Evolutionary conservation across 441 rosid species (phyloP), one percentile per base, ranked within the genome.

Genomic region (Euphorbia corollata): DNA sequence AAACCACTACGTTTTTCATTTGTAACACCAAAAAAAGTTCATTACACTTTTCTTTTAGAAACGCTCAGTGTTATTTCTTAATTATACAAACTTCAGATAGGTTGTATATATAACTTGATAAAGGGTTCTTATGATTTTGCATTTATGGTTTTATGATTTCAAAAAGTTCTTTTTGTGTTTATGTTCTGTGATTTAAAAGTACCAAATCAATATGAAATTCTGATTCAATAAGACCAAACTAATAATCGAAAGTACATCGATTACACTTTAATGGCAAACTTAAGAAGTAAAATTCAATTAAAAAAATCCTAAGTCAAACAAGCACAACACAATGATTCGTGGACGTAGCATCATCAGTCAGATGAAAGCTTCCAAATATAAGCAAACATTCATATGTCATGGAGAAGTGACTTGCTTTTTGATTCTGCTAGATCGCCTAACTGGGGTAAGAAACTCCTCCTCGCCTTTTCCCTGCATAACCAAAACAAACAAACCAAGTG

Each of bases 371-470:
- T 23, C 73, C 65, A 23, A 41, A 41, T 8, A 41, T 3, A 41
- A 41, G 10, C 47, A 41, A 41, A 41, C 47, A 41, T 8, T 30
- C 2, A 32, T 20, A 30, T 41, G 77, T 85, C 86, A 82, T 27
- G 88, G 73, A 72, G 92, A 80, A 72, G 81, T 71, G 79, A 84
- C 82, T 62, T 77, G 81, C 65, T 72, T 83, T 74, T 82, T 78
- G 73, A 92, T 80, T 80, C 94, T 85, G 86, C 87, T 90, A 3
- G 98, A 92, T 27, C 98, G 88, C 75, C 97, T 80, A 59, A 88
- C 92, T 1, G 96, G 97, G 71, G 98, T 92, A 51, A 83, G 64
- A 60, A 77, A 71, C 72, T 72, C 82, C 38, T 85, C 91, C 8
- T 83, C 86, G 76, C 77, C 88, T 7, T 38, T 55, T 54, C 81